phyloP scores from a whole-genome alignment of 1,284 basidiomycete species.

The Inonotus obliquus region DNA sequence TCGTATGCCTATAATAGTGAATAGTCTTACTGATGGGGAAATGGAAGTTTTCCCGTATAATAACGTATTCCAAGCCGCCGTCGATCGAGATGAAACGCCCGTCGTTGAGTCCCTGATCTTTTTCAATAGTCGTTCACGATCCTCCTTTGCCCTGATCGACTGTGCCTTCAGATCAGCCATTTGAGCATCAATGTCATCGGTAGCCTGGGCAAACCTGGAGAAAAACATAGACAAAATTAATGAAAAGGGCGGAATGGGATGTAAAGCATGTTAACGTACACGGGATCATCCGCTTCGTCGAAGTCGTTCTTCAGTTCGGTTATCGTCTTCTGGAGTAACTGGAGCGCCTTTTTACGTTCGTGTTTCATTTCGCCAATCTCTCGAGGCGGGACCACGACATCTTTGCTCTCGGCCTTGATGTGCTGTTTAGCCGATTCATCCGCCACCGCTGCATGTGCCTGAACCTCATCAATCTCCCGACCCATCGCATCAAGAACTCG shows the following conservation, averaged over 20 bases:
- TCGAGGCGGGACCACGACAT: conserved; percentile 25
- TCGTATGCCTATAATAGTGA: background rate
- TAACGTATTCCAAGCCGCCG: background rate
- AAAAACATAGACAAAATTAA: background rate
- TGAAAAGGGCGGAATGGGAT: background rate
- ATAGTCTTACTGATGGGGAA: background rate
- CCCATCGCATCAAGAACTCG: conserved; percentile 69
- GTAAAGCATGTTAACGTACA: conserved; percentile 4
- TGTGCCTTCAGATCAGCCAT: conserved; percentile 8
- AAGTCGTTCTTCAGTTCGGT: conserved; percentile 50
- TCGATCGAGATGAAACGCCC: conserved; percentile 3
- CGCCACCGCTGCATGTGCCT: conserved; percentile 5
- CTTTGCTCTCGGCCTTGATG: conserved; percentile 26
- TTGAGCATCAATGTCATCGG: conserved; percentile 11
- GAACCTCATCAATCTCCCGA: conserved; percentile 41
- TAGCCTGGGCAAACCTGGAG: conserved; percentile 5
- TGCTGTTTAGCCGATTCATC: conserved; percentile 17
- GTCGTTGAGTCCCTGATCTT: conserved; percentile 1
- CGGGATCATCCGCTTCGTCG: conserved; percentile 8
- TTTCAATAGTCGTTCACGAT: conserved; percentile 11
- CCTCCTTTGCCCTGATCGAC: conserved; percentile 16
- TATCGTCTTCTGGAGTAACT: conserved; percentile 51
- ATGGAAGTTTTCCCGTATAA: background rate
- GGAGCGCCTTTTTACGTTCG: conserved; percentile 47
- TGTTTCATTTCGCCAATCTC: conserved; percentile 31